Conservation (phyloP, 345 rosid species). For the Dipteronia sinensis region DNA sequence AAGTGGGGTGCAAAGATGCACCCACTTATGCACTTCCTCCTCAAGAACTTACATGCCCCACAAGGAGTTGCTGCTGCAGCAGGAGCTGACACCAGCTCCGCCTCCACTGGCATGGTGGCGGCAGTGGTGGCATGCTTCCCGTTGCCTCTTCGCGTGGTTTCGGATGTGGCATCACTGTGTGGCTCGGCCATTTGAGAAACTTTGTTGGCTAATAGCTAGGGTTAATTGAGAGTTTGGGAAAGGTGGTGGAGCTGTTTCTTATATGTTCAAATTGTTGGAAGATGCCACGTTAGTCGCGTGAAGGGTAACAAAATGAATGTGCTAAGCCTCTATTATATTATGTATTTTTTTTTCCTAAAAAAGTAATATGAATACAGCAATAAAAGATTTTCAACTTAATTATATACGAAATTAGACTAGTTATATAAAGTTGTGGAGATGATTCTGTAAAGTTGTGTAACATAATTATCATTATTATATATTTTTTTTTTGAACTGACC, state of each 20-base stretch:
- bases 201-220: neutral
- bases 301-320: constrained; percentile 65
- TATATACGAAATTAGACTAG: too few species aligned
- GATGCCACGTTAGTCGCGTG: constrained; percentile 83
- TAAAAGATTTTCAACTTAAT: too few species aligned
- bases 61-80: constrained; percentile 57
- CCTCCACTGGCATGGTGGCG: neutral
- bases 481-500: too few species aligned
- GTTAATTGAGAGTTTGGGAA: constrained; percentile 3
- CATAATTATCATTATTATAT: too few species aligned
- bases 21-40: constrained; percentile 89
- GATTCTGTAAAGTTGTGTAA: too few species aligned
- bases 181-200: constrained; percentile 53
- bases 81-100: neutral
- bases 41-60: constrained; percentile 96
- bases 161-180: constrained; percentile 41
- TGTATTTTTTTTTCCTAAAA: neutral
- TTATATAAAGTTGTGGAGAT: too few species aligned
- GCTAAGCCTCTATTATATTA: constrained; percentile 37
- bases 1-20: constrained; percentile 96
- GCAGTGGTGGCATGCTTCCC: constrained; percentile 30
- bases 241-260: constrained; percentile 41
- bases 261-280: constrained; percentile 38
- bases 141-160: constrained; percentile 44
- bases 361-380: too few species aligned